Evolutionary conservation across 2,329 filamentous ascomycete genomes (phyloP).

Genomic region (Diaporthe sp.): DNA sequence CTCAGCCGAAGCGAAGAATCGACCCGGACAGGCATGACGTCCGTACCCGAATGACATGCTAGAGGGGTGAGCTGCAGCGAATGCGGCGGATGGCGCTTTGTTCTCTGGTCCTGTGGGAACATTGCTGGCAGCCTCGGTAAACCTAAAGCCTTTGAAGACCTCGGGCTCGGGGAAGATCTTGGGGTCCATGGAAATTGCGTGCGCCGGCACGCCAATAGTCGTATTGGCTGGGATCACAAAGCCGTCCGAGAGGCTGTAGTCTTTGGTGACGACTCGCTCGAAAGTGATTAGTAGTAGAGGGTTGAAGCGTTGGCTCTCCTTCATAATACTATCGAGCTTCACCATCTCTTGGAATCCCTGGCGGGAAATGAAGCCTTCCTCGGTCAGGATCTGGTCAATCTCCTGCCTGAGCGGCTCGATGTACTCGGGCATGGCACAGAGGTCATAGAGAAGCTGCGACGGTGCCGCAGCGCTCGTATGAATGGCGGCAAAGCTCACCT

Average conservation of each 20-base stretch:
- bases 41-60: not conserved
- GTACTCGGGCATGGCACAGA: slow-evolving; percentile 51
- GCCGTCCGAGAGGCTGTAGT: slow-evolving; percentile 67
- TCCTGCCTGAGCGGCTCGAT: not conserved
- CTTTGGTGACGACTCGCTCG: slow-evolving; percentile 62
- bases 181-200: not conserved
- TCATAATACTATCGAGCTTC: slow-evolving; percentile 47
- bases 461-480: slow-evolving; percentile 62
- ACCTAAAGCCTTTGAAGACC: not conserved
- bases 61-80: not conserved
- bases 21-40: not conserved
- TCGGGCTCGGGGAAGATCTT: not conserved
- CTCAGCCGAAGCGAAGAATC: slow-evolving; percentile 8
- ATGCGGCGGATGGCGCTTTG: not conserved
- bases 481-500: slow-evolving; percentile 63
- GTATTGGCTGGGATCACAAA: slow-evolving; percentile 60
- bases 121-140: not conserved
- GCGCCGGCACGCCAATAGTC: slow-evolving; percentile 47
- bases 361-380: not conserved
- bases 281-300: slow-evolving; percentile 56
- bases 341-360: not conserved
- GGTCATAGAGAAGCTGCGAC: slow-evolving; percentile 65
- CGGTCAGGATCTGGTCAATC: not conserved
- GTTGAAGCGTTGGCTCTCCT: slow-evolving; percentile 49
- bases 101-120: not conserved